Evolutionary conservation across 768 basidiomycete genomes (phyloP).

Genomic region (Naganishia randhawae): DNA sequence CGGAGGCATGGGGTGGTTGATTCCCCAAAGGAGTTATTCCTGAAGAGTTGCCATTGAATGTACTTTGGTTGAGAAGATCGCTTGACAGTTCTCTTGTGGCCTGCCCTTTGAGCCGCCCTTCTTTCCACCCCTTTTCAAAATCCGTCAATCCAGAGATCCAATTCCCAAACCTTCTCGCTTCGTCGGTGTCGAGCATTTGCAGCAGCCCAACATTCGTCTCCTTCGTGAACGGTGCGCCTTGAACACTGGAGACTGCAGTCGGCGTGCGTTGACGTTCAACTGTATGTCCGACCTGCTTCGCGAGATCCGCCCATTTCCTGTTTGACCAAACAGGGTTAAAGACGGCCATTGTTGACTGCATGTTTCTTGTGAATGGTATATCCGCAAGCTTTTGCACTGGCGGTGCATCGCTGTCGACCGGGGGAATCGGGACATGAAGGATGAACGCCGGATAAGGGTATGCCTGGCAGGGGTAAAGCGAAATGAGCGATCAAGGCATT

Average conservation of each 20-base stretch:
- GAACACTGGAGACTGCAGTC: not conserved
- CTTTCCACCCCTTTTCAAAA: slow-evolving; percentile 20
- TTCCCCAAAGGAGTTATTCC: too few relatives aligned
- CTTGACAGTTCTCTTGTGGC: too few relatives aligned
- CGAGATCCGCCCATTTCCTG: slow-evolving; percentile 35
- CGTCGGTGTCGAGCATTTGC: slow-evolving; percentile 38
- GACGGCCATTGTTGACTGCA: slow-evolving; percentile 26
- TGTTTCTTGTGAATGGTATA: slow-evolving; percentile 29
- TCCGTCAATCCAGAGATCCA: slow-evolving; percentile 42
- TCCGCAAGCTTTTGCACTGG: slow-evolving; percentile 10
- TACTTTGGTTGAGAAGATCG: too few relatives aligned
- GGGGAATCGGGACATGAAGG: slow-evolving; percentile 36
- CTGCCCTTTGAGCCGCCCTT: too few relatives aligned
- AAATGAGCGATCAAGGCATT: too few relatives aligned
- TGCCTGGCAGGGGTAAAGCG: not conserved
- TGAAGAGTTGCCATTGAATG: too few relatives aligned
- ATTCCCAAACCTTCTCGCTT: slow-evolving; percentile 38
- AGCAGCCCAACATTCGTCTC: slow-evolving; percentile 29
- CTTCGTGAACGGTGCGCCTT: not conserved
- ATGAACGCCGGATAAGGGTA: slow-evolving; percentile 41
- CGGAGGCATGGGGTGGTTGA: not conserved
- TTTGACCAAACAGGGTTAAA: slow-evolving; percentile 40
- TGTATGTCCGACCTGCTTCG: slow-evolving; percentile 25
- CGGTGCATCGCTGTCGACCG: slow-evolving; percentile 4
- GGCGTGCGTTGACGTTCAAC: not conserved